Base-by-base conservation (phyloP, 306 rosid genomes). In the Prunus kanzakura region DNA sequence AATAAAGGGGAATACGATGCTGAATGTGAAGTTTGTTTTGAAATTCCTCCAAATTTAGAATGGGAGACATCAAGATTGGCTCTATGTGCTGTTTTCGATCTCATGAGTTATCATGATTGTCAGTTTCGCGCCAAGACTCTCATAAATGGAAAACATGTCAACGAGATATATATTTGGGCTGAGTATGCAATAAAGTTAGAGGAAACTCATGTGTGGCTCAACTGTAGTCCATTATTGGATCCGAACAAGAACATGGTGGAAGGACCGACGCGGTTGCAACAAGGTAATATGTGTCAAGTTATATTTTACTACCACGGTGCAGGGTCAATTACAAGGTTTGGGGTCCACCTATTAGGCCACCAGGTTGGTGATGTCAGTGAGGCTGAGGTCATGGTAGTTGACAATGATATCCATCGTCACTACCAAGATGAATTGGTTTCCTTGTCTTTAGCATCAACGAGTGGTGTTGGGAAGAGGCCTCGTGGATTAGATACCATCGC, bases 111-210 rank as follows among this genome's bases (percentile, higher is more conserved):
- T 55, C 0, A n/a, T 55, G 12, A 0, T n/a, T 3, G 12, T 11
- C 4, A 0, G 14, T 47, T 57, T 57, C 0, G 4, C 11, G 63
- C 11, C 1, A 13, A 63, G 1, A 7, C 7, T 16, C 6, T 35
- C 2, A 8, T 63, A 45, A 63, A 29, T 16, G 67, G 46, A 32
- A 1, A 2, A 63, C 2, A 30, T 3, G 61, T 47, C 1, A 61
- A 14, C 5, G 1, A 2, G 8, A 15, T 29, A n/a, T 1, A 0
- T 2, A 11, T 60, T 60, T 4, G 9, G 15, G 1, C 8, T 3
- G 0, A 0, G 0, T 12, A 14, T 14, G 2, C 0, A 0, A 51
- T 0, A 0, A 2, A 25, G 35, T 23, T 23, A 8, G 11, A 60
- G 65, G 35, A 43, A 16, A 30, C 23, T 14, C 67, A 63, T 63